Percentiles rank a stretch among this genome's conserved stretches.
phyloP scores from a whole-genome alignment of 202 grass and related monocot genomes.

The Musa balbisiana region DNA sequence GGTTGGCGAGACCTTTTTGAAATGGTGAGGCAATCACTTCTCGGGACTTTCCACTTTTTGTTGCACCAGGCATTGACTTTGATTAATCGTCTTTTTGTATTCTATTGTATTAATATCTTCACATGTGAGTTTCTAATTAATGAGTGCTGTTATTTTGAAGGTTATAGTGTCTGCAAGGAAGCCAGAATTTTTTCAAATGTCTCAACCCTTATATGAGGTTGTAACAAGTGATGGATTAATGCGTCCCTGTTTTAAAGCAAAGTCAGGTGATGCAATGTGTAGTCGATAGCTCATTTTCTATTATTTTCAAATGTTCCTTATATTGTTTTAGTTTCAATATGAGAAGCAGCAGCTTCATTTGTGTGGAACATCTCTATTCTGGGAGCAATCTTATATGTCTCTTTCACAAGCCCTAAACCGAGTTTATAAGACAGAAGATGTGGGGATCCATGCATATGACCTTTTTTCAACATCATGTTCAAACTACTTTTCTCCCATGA shows the following conservation, averaged over 20 bases:
- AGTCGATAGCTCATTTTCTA: slow-evolving; percentile 20
- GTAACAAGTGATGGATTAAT: slow-evolving; percentile 86
- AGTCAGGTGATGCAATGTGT: slow-evolving; percentile 50
- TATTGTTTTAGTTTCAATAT: neutral
- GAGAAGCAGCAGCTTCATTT: neutral
- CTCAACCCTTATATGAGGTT: slow-evolving; percentile 80
- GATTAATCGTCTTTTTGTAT: neutral
- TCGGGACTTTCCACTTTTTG: neutral
- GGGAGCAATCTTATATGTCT: too few relatives aligned
- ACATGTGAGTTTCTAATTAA: neutral
- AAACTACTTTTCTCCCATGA: too few relatives aligned
- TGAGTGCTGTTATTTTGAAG: slow-evolving; percentile 29
- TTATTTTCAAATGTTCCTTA: neutral
- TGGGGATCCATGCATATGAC: too few relatives aligned
- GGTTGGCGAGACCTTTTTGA: slow-evolving; percentile 95
- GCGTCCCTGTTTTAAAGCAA: slow-evolving; percentile 84
- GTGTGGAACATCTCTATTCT: too few relatives aligned
- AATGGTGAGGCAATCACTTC: slow-evolving; percentile 47
- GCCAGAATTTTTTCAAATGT: slow-evolving; percentile 86
- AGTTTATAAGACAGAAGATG: too few relatives aligned
- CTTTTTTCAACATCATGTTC: too few relatives aligned
- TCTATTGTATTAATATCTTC: neutral
- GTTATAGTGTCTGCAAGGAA: slow-evolving; percentile 94
- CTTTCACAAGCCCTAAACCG: too few relatives aligned
- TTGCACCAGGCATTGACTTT: neutral